Evolutionary conservation across 129 eudicot species (phyloP).

Genomic region (Saposhnikovia divaricata): DNA sequence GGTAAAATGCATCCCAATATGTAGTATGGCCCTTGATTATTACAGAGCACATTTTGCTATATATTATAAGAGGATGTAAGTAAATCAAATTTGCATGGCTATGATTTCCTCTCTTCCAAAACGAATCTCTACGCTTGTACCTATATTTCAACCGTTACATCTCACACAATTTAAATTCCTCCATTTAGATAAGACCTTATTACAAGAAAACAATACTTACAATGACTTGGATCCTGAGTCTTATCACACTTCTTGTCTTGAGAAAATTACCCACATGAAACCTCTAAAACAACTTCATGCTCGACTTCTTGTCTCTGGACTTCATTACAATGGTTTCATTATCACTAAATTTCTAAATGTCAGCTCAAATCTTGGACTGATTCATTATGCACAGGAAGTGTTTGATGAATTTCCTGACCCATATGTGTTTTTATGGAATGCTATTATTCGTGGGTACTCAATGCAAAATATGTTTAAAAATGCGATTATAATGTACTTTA

Average conservation of each 20-base stretch:
- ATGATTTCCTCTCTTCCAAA: conserved; percentile 12
- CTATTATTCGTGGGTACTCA: conserved; percentile 60
- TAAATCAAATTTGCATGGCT: conserved; percentile 14
- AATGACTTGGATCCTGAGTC: conserved; percentile 28
- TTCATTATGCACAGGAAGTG: conserved; percentile 60
- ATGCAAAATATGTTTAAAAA: conserved; percentile 30
- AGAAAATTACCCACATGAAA: conserved; percentile 29
- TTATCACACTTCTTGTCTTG: conserved; percentile 46
- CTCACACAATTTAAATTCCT: background rate
- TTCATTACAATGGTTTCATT: conserved; percentile 47
- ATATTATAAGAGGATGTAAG: background rate
- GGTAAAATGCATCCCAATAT: too few species aligned
- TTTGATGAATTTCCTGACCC: conserved; percentile 77
- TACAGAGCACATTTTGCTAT: too few species aligned
- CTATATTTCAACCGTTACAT: conserved; percentile 17
- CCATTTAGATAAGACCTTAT: background rate
- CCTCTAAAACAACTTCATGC: conserved; percentile 53
- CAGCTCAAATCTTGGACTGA: conserved; percentile 32
- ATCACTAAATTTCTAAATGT: conserved; percentile 53
- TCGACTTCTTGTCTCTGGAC: conserved; percentile 32
- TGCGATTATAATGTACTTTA: conserved; percentile 34
- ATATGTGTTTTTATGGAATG: conserved; percentile 73
- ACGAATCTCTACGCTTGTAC: conserved; percentile 5
- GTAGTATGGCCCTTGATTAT: too few species aligned
- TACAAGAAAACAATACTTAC: conserved; percentile 9